These are phyloP conservation scores for Colletotrichum navitas DNA, from an alignment of 2,329 filamentous ascomycete genomes.

Conservation along the genomic window DNA sequence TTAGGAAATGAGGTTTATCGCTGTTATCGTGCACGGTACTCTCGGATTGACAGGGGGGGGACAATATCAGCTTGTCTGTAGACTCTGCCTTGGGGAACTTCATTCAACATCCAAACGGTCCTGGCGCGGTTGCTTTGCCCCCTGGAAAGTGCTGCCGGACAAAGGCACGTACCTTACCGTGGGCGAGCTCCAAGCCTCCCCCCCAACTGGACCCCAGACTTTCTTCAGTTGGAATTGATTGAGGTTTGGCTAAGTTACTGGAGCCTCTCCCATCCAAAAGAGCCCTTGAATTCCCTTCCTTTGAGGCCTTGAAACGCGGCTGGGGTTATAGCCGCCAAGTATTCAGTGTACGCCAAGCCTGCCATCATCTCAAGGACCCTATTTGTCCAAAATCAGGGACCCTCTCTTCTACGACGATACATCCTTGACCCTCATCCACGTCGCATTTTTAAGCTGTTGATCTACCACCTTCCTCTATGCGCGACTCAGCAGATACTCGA, in stretches of 20 bases:
- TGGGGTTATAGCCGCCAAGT: background rate
- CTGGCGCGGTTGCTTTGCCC: slow-evolving; percentile 21
- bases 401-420: slow-evolving; percentile 7
- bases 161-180: slow-evolving; percentile 10
- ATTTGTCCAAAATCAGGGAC: background rate
- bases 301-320: slow-evolving; percentile 2
- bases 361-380: background rate
- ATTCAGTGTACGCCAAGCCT: slow-evolving; percentile 1
- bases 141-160: slow-evolving; percentile 4
- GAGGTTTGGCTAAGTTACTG: slow-evolving; percentile 24
- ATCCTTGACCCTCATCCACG: slow-evolving; percentile 16
- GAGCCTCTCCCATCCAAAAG: slow-evolving; percentile 28
- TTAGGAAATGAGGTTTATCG: too few species aligned
- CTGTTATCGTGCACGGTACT: too few species aligned
- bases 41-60: too few species aligned
- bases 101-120: slow-evolving; percentile 5
- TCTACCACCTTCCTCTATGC: slow-evolving; percentile 6
- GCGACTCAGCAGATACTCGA: slow-evolving; percentile 4
- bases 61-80: too few species aligned
- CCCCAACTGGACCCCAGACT: slow-evolving; percentile 17
- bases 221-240: slow-evolving; percentile 9
- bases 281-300: slow-evolving; percentile 14
- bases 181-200: background rate
- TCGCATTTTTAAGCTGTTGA: slow-evolving; percentile 20
- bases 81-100: too few species aligned